Evolutionary conservation across 1,284 basidiomycete species (phyloP).

Genomic region (Vanrija pseudolonga): DNA sequence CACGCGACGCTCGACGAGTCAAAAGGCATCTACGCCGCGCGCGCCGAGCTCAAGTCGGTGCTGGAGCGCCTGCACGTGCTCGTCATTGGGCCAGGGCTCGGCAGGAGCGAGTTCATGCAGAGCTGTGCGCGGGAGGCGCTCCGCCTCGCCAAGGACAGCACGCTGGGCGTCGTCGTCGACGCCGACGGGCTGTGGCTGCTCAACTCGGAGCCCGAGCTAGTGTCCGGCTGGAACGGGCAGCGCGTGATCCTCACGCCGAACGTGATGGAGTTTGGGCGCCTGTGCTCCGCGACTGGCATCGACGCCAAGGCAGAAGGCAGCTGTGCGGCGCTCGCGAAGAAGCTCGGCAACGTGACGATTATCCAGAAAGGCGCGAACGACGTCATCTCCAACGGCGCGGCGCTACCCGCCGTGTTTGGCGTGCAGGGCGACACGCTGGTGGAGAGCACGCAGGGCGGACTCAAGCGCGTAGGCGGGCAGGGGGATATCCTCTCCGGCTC

Average conservation of each 20-base stretch:
- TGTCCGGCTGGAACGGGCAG: constrained; percentile 59
- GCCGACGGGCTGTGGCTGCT: constrained; percentile 64
- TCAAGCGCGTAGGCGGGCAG: constrained; percentile 92
- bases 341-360: constrained; percentile 81
- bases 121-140: constrained; percentile 56
- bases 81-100: constrained; percentile 88
- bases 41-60: constrained; percentile 60
- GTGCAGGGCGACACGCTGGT: constrained; percentile 17
- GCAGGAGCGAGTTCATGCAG: constrained; percentile 87
- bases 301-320: constrained; percentile 52
- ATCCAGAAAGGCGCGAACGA: constrained; percentile 81
- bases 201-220: constrained; percentile 59
- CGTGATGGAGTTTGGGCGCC: constrained; percentile 83
- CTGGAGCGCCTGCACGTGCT: constrained; percentile 85
- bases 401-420: constrained; percentile 29
- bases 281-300: constrained; percentile 65
- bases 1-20: constrained; percentile 70
- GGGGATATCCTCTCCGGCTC: constrained; percentile 88
- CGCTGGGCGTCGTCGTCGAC: constrained; percentile 88
- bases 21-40: constrained; percentile 28
- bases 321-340: constrained; percentile 63
- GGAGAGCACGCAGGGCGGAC: constrained; percentile 58
- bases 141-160: constrained; percentile 53
- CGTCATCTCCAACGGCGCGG: constrained; percentile 50
- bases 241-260: constrained; percentile 74